Base-by-base conservation (phyloP, 768 basidiomycete species). In the Termitomyces heimii region DNA sequence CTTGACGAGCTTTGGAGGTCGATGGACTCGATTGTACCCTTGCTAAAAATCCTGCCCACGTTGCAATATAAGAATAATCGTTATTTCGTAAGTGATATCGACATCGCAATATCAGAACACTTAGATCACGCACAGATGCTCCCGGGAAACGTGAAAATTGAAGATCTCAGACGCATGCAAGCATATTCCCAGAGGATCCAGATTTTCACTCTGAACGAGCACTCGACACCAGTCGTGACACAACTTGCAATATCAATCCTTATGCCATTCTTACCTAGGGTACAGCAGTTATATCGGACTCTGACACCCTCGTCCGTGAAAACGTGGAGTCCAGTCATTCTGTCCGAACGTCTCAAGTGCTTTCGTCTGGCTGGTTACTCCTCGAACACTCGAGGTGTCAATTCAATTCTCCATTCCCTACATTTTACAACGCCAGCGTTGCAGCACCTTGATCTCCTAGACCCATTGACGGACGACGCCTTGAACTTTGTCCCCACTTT, bases 1-100 rank as follows among this genome's bases (percentile, higher is more conserved):
- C 53, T 54, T 28, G 53, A 54, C 22, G 39, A 26, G 16, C 42
- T 53, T 10, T 53, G 53, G 53, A 53, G 53, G 40, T 40, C 53
- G 2, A 53, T 53, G 53, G 42, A 54, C 40, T 44, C 53, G 6
- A 54, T 54, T 29, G 39, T 54, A 2, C 53, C 53, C 18, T 44
- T 54, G 29, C 26, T 54, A 5, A 52, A 37, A 10, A 24, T 52
- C 16, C 14, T 52, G 32, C 50, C 50, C 10, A 18, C 20, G 20
- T 37, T 52, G 18, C 45, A 29, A 29, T 16, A 29, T 18, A 46
- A 46, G 24, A 28, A 46, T 18, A 46, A 46, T 29, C 26, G 45
- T n/a, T 46, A 46, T 46, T 46, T 29, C 18, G 28, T 46, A 9
- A n/a, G 45, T 29, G 28, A 16, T 4, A 14, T 46, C 16, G 5